Evolutionary conservation across 331 rosid genomes (phyloP), one percentile per base, ranked within the genome.

Genomic region (Rhamnella rubrinervis): DNA sequence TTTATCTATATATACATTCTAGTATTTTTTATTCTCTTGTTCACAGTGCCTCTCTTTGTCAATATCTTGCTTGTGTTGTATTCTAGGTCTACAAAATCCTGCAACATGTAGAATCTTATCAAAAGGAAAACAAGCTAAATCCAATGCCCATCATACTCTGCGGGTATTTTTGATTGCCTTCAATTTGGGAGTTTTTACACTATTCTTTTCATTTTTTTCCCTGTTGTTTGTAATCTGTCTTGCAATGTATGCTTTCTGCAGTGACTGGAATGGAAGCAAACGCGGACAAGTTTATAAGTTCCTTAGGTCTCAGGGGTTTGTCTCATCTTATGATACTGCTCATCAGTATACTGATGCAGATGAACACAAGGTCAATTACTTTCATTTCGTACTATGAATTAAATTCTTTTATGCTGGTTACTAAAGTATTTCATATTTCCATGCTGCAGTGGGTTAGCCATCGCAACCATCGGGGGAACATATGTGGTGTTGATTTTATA

Each of bases 211-310:
- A 44, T 39, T 68, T 72, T 72, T 67, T 5, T 23, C 44, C 66
- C 47, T 15, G 19, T 44, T 69, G 18, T 63, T 23, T 31, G 28
- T 4, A 16, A 60, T 38, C 67, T 41, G 8, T 66, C 53, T 71
- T 66, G 26, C 17, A 49, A 53, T 79, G 52, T 31, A 11, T 52
- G 17, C 51, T 49, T 35, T 40, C 61, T 74, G 60, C 79, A 92
- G 98, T 75, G 98, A 95, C 64, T 95, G 98, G 98, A 95, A 95
- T 15, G 98, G 98, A 78, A 89, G 97, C 87, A 95, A 95, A 76
- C 89, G 98, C n/a, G 98, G 98, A 51, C 91, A 95, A 77, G 95
- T 95, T 53, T 95, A 95, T 87, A 85, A 86, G 83, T 95, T 95
- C 80, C 85, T 95, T 66, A 79, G 98, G 81, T 89, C 97, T 20